Base-by-base conservation (phyloP, 2,329 filamentous ascomycete genomes). In the Aureobasidium sp. region DNA sequence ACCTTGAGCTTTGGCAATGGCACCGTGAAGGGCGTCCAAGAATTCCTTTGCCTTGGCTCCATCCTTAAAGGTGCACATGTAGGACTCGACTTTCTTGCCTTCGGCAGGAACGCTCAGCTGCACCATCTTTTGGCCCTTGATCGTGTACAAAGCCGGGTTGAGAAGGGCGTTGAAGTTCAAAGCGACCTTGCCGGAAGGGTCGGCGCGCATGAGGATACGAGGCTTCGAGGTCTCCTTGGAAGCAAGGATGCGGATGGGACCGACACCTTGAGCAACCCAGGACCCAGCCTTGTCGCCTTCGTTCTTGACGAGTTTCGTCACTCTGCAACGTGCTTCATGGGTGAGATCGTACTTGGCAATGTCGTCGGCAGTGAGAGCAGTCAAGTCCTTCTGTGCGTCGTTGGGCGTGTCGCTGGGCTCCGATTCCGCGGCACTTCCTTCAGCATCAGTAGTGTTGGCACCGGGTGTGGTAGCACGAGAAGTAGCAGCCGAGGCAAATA, bases 171-270 rank as follows among this genome's bases (percentile, higher is more conserved):
- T 74, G 67, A 87, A 84, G 75, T 95, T 95, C 69, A 95, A 77
- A 3, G 88, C 82, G 51, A 93, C 79, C 42, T 87, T 83, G 17
- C 90, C 90, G 65, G 86, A 82, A 0, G 89, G 89, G 66, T 91
- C 88, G n/a, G 84, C 84, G 55, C 90, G 85, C 65, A 92, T 76
- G 22, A 95, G 76, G 49, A 94, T 77, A 44, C 90, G 84, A 4
- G 86, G 82, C 31, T 82, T 80, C 22, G 83, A 84, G 0, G 85
- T 89, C 17, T 81, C 80, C 72, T 89, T 88, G 76, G 93, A 82
- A 74, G 88, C 87, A 64, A 95, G 78, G 15, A 96, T 72, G 42
- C 88, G 86, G 58, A 92, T 76, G 12, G 84, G 82, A 0, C 91
- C 91, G 8, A 90, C 78, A 48, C 90, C 90, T 71, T 87, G 84